These are phyloP conservation scores for Zygosaccharomyces pseudorouxii DNA, from an alignment of 805 yeast species.

Conservation along the genomic window DNA sequence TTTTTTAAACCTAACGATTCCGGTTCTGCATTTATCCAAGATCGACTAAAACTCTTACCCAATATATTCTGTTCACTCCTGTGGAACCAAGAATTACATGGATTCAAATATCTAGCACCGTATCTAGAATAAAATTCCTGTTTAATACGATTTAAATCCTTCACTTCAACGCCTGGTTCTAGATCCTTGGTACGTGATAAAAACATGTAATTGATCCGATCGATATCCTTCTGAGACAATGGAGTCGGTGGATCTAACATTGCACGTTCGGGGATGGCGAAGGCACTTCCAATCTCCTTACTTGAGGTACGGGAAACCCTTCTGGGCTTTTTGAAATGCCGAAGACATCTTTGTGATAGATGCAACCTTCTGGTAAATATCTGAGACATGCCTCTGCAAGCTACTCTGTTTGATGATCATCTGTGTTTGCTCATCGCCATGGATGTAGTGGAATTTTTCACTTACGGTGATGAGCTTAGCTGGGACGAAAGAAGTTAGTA, in stretches of 20 bases:
- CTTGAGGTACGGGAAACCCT: not conserved
- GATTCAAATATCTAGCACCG: constrained; percentile 19
- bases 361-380: constrained; percentile 5
- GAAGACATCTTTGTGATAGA: not conserved
- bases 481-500: not conserved
- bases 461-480: not conserved
- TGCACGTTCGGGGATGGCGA: not conserved
- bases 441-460: not conserved
- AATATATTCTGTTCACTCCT: constrained; percentile 1
- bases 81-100: constrained; percentile 28
- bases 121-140: constrained; percentile 20
- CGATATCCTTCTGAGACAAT: constrained; percentile 13
- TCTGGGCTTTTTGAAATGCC: not conserved
- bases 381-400: not conserved
- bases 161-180: constrained; percentile 30
- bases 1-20: not conserved
- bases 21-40: constrained; percentile 4
- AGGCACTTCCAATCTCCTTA: not conserved
- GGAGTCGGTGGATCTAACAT: constrained; percentile 2
- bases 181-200: constrained; percentile 25
- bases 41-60: not conserved
- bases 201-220: constrained; percentile 17
- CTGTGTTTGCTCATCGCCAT: not conserved
- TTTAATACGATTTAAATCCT: constrained; percentile 21
- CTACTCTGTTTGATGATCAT: not conserved